These are phyloP conservation scores for Cladorrhinum sp. DNA, from an alignment of 2,329 filamentous ascomycete species.

Conservation along the genomic window DNA sequence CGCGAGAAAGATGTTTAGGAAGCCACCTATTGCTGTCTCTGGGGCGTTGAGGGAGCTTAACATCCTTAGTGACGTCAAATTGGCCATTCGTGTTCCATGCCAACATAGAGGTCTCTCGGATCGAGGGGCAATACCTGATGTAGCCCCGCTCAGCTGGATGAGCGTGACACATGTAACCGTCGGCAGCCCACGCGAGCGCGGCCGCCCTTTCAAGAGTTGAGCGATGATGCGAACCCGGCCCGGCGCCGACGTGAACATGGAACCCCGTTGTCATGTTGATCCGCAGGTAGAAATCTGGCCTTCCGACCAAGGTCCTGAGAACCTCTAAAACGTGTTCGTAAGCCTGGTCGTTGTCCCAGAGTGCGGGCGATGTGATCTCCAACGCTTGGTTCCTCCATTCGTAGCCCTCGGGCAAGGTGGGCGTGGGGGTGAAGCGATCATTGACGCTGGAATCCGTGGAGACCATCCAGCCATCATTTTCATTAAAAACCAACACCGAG, in stretches of 20 bases:
- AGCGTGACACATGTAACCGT: conserved; percentile 15
- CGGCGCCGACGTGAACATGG: conserved; percentile 18
- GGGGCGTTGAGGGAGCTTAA: no score
- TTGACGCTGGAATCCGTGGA: no score
- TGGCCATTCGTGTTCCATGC: no score
- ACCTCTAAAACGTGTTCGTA: conserved; percentile 13
- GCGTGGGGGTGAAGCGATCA: conserved; percentile 6
- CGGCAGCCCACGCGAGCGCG: conserved; percentile 22
- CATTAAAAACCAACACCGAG: no score
- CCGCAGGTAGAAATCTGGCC: conserved; percentile 7
- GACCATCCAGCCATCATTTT: no score
- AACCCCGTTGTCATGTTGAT: conserved; percentile 12
- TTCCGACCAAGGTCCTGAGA: conserved; percentile 1
- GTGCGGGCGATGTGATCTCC: conserved; percentile 13
- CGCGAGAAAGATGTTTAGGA: neutral
- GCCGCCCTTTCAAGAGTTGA: conserved; percentile 12
- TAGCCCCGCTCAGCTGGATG: conserved; percentile 20
- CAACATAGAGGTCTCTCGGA: conserved; percentile 27
- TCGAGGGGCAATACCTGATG: conserved; percentile 25
- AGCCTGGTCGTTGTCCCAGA: conserved; percentile 16
- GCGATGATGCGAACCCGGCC: neutral
- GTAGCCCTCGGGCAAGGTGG: conserved; percentile 4
- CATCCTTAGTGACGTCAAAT: no score
- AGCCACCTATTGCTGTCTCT: neutral
- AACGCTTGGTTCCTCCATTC: neutral